Base-by-base conservation (phyloP, 2,329 filamentous ascomycete genomes). In the Fusarium xylarioides region DNA sequence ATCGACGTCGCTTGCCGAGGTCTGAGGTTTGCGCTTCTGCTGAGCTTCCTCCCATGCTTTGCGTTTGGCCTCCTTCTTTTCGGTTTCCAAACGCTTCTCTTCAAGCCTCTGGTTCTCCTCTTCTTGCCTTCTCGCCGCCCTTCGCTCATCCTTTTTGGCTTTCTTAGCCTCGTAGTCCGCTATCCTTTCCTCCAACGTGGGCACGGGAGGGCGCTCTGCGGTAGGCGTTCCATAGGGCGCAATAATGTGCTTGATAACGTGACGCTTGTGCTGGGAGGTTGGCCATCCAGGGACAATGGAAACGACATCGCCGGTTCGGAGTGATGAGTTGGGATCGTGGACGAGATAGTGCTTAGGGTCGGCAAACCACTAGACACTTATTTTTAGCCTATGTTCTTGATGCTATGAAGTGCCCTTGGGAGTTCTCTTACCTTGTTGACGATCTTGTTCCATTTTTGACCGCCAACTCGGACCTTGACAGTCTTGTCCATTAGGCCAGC, bases 401-500 rank as follows among this genome's bases (percentile, higher is more conserved):
- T 23, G n/a, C 21, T 19, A 23, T 19, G n/a, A 34, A 23, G 30
- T 34, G n/a, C 47, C 14, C 30, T 34, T 50, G 30, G 47, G 30
- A 34, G 16, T 14, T 34, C 30, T 56, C 80, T 60, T 80, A 93
- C 93, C 86, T 95, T 95, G 80, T 91, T 87, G 61, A 95, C 88
- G 70, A 88, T 86, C 66, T 87, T 87, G 80, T 95, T 93, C 91
- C 92, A 95, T 79, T 89, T 88, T 79, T 91, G 89, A 19, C 87
- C 88, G 57, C 92, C 91, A 19, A 95, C 87, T 74, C 91, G 89
- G 70, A 95, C 93, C 82, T 93, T 95, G 64, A 95, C 92, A 6
- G 93, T 95, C 82, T 91, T 93, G 66, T 90, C 83, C 91, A 95
- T 95, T 66, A 91, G 87, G 26, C 93, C 93, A 11, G 93, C 90